phyloP scores from a whole-genome alignment of 176 grass and related monocot genomes.

The Thalia dealbata region DNA sequence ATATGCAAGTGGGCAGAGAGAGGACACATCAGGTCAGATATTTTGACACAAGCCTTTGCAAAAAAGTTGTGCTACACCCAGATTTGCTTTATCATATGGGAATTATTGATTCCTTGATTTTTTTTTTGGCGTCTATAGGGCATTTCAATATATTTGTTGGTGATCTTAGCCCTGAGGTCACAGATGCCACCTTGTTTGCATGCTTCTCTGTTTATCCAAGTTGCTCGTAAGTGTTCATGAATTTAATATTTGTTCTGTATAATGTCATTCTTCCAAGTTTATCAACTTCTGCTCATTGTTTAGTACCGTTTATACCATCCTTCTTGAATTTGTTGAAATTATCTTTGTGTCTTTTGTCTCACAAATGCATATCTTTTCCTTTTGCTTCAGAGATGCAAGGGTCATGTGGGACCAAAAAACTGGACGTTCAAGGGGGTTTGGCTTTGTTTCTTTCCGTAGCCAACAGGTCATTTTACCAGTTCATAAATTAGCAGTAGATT shows the following conservation, averaged over 20 bases:
- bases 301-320: too few species aligned
- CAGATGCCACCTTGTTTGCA: slow-evolving; percentile 82
- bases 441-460: slow-evolving; percentile 96
- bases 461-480: slow-evolving; percentile 56
- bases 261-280: neutral
- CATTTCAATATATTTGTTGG: slow-evolving; percentile 98
- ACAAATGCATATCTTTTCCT: slow-evolving; percentile 14
- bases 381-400: slow-evolving; percentile 69
- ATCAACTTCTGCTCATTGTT: too few species aligned
- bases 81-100: neutral
- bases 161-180: slow-evolving; percentile 92
- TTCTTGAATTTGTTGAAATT: neutral
- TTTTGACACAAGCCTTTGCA: slow-evolving; percentile 15
- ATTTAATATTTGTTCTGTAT: slow-evolving; percentile 1
- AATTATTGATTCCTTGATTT: neutral
- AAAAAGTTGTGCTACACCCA: slow-evolving; percentile 5
- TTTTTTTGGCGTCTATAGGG: slow-evolving; percentile 30
- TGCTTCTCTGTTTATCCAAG: slow-evolving; percentile 80
- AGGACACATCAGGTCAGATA: slow-evolving; percentile 86
- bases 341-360: neutral
- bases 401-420: slow-evolving; percentile 99
- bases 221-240: slow-evolving; percentile 63
- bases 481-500: neutral
- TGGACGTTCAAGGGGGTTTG: slow-evolving; percentile 87
- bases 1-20: slow-evolving; percentile 88